These are phyloP conservation scores for Musa acuminata DNA, from an alignment of 176 grass and related monocot genomes.

Conservation along the genomic window DNA sequence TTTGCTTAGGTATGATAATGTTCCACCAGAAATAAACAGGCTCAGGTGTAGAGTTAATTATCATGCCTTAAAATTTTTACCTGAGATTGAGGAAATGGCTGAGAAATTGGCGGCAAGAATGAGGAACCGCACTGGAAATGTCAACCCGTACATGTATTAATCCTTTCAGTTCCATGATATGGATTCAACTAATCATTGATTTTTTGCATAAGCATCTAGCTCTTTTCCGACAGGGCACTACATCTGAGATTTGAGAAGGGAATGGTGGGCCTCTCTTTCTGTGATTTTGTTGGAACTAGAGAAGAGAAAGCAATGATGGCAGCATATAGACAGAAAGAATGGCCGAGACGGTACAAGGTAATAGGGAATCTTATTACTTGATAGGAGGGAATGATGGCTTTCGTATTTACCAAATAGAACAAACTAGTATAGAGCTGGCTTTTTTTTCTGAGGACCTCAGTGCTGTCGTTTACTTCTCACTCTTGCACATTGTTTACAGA, in stretches of 20 bases:
- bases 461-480: neutral
- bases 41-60: constrained; percentile 97
- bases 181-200: neutral
- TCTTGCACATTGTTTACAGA: constrained; percentile 33
- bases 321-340: constrained; percentile 84
- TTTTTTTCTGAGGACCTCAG: neutral
- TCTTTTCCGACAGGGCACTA: constrained; percentile 65
- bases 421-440: constrained; percentile 4
- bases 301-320: constrained; percentile 94
- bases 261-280: constrained; percentile 95
- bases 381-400: neutral
- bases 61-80: constrained; percentile 96
- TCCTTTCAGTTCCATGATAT: neutral
- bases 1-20: constrained; percentile 78
- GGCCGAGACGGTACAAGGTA: constrained; percentile 95
- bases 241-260: constrained; percentile 99
- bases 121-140: constrained; percentile 67
- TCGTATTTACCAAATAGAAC: neutral
- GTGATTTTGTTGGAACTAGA: constrained; percentile 96
- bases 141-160: constrained; percentile 81
- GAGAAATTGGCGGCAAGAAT: constrained; percentile 84
- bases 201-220: constrained; percentile 10
- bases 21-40: constrained; percentile 91
- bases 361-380: constrained; percentile 4
- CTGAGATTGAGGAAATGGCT: constrained; percentile 93